Conservation (phyloP, 2,329 filamentous ascomycete genomes). For the Colletotrichum simmondsii region DNA sequence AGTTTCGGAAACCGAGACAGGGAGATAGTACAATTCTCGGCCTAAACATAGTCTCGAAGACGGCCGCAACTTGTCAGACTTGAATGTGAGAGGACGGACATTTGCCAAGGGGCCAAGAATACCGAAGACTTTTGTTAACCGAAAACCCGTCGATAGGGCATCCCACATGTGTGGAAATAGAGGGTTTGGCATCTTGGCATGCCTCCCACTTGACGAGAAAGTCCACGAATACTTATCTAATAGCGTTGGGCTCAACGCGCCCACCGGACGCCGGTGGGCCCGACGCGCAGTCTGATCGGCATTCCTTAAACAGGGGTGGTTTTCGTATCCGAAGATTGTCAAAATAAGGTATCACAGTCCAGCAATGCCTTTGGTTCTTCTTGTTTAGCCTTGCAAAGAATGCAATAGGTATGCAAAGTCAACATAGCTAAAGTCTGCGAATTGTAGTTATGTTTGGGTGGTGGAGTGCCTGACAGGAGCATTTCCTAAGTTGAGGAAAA, state of each 20-base stretch:
- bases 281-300: slow-evolving; percentile 9
- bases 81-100: not conserved
- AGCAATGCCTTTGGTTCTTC: not conserved
- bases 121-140: not conserved
- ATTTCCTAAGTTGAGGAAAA: not conserved
- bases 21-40: not conserved
- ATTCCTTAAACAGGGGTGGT: not conserved
- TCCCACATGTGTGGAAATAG: not conserved
- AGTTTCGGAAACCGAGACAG: not conserved
- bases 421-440: not conserved
- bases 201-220: slow-evolving; percentile 7
- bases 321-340: not conserved
- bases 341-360: not conserved
- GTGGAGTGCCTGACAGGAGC: not conserved
- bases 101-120: not conserved
- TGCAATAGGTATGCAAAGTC: not conserved
- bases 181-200: not conserved
- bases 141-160: not conserved
- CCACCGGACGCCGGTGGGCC: not conserved
- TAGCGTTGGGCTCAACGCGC: not conserved
- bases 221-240: not conserved
- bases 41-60: not conserved
- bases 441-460: not conserved
- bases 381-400: not conserved
- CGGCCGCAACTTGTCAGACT: not conserved